phyloP scores from a whole-genome alignment of 192 early-diverging fungal genomes.

The Linnemannia elongata region DNA sequence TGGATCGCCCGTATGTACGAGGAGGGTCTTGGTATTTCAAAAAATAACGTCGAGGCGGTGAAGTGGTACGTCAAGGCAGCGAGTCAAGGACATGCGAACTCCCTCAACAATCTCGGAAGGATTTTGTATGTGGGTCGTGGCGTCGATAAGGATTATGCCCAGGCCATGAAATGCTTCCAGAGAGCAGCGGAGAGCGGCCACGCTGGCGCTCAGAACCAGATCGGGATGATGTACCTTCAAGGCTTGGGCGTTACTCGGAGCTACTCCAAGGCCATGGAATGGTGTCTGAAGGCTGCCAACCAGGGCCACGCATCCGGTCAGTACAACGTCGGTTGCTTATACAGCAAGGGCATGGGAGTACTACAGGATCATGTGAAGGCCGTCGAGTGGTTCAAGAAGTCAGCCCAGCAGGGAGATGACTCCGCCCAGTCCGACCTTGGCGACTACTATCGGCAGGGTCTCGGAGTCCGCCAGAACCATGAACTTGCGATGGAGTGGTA shows the following conservation, averaged over 20 bases:
- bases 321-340: background rate
- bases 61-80: background rate
- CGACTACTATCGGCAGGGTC: too few species aligned
- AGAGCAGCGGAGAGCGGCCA: background rate
- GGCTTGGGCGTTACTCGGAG: background rate
- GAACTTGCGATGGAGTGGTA: too few species aligned
- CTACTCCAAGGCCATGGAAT: conserved; percentile 3
- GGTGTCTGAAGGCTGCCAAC: background rate
- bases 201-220: background rate
- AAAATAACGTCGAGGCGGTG: background rate
- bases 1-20: background rate
- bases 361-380: background rate
- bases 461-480: too few species aligned
- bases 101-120: background rate
- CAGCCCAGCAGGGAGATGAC: background rate
- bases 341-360: background rate
- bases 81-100: background rate
- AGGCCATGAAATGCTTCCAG: background rate
- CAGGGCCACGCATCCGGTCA: background rate
- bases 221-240: background rate
- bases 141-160: background rate
- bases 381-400: background rate
- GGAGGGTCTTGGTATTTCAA: background rate
- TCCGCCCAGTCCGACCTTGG: too few species aligned
- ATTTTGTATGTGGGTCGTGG: background rate